Base-by-base conservation (phyloP, 306 rosid species). In the Trifolium fragiferum region DNA sequence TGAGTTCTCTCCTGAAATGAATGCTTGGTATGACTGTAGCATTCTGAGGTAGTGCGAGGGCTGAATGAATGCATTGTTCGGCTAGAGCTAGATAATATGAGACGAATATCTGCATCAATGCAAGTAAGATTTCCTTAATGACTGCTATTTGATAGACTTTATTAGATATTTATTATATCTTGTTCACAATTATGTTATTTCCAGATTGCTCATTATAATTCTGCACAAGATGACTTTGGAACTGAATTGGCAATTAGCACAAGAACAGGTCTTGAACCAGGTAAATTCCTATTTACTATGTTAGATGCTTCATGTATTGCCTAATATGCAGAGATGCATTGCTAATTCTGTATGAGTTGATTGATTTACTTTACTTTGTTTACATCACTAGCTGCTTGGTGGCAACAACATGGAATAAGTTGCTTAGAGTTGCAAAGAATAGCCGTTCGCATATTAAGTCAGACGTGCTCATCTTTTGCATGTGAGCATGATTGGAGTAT, bases 361-460 rank as follows among this genome's bases (percentile, higher is more conserved):
- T 72, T 37, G 33, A 41, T 74, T 77, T 81, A 54, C 57, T 62
- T 46, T 72, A 30, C 68, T 47, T 76, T 78, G 71, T 75, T 33
- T 27, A 19, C 53, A 14, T 66, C 78, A 68, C 77, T 75, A 93
- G 98, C 96, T 82, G 94, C 97, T 21, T 93, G 98, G 98, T 93
- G 98, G 98, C 97, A 91, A 86, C 97, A 93, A 68, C 98, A 93
- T 81, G 97, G 98, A 85, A 93, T 93, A 85, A 85, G 93, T 83
- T 93, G 97, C 89, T 84, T 89, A 40, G 97, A 93, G 84, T 83
- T 93, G 87, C 98, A 89, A 84, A 87, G 87, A 47, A 86, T 93
- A 78, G 97, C 98, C 12, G 93, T 93, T 20, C 91, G 96, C 71
- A 82, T 91, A 86, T 81, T 89, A 75, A 93, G 97, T 86, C 98